Evolutionary conservation across 2,329 filamentous ascomycete genomes (phyloP).

Genomic region (Penicillium aurantiogriseum): DNA sequence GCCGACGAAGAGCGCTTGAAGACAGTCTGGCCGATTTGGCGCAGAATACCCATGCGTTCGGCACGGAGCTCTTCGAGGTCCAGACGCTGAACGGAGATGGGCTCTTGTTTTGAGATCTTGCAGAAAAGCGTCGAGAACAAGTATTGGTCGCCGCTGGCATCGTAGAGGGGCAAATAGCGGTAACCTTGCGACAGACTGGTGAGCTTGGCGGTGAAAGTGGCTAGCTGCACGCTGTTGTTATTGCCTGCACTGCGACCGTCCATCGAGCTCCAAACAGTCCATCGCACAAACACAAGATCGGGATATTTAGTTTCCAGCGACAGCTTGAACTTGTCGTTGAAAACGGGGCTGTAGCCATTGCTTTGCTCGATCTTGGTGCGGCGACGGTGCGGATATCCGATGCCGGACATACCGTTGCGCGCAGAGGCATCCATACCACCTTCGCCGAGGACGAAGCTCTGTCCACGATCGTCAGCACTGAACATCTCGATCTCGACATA

Average conservation of each 20-base stretch:
- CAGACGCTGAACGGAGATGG: conserved; percentile 43
- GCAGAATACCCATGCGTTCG: conserved; percentile 43
- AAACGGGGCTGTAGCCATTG: conserved; percentile 92
- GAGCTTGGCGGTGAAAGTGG: conserved; percentile 90
- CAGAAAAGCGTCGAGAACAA: conserved; percentile 94
- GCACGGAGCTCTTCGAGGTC: conserved; percentile 41
- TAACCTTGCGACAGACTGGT: conserved; percentile 87
- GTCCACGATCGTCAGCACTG: conserved; percentile 86
- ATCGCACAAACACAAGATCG: conserved; percentile 88
- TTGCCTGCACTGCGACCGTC: conserved; percentile 71
- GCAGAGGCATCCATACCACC: conserved; percentile 65
- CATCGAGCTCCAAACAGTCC: conserved; percentile 82
- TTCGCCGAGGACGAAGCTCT: conserved; percentile 65
- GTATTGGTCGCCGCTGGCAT: conserved; percentile 86
- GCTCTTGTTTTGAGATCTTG: conserved; percentile 67
- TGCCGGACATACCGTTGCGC: conserved; percentile 63
- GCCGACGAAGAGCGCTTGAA: conserved; percentile 45
- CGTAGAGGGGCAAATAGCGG: conserved; percentile 84
- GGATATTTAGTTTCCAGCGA: conserved; percentile 90
- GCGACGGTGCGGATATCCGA: conserved; percentile 70
- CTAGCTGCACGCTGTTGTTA: conserved; percentile 63
- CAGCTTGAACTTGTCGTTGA: conserved; percentile 76
- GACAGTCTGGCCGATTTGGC: conserved; percentile 45
- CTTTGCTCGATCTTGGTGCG: conserved; percentile 77
- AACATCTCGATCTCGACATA: conserved; percentile 96